Evolutionary conservation across 192 early-diverging fungal genomes (phyloP).

Genomic region (Linnemannia elongata): DNA sequence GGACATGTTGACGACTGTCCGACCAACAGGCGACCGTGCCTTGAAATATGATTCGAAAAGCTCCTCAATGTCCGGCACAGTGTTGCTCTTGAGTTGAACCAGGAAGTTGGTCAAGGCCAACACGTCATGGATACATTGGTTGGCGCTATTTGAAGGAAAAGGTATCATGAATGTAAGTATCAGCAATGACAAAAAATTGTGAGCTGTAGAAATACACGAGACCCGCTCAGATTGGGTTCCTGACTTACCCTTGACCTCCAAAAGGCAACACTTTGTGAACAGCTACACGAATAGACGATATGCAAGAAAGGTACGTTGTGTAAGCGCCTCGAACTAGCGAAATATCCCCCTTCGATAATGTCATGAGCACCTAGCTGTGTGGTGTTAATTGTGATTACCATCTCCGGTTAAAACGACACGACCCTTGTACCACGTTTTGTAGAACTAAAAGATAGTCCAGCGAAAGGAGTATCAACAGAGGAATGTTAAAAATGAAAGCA

Average conservation of each 20-base stretch:
- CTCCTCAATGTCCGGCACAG: constrained; percentile 16
- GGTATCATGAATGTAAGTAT: neutral
- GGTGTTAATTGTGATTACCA: constrained; percentile 5
- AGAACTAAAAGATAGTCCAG: constrained; percentile 11
- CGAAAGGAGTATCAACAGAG: neutral
- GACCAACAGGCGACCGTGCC: constrained; percentile 11
- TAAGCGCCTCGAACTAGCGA: neutral
- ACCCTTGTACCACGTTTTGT: constrained; percentile 35
- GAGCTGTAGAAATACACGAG: too few relatives aligned
- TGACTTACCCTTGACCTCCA: constrained; percentile 20
- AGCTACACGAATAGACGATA: constrained; percentile 10
- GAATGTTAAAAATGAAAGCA: neutral
- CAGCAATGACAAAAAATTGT: neutral
- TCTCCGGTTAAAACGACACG: constrained; percentile 32
- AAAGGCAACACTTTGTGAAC: constrained; percentile 35
- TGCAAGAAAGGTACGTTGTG: neutral
- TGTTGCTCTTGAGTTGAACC: constrained; percentile 21
- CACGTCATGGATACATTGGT: constrained; percentile 23
- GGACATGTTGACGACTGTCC: constrained; percentile 22
- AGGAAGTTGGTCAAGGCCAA: constrained; percentile 18
- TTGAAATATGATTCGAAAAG: constrained; percentile 31
- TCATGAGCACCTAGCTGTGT: neutral
- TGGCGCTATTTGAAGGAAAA: constrained; percentile 14
- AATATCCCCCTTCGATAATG: neutral
- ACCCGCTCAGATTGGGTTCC: neutral